A percentile compares a stretch with the other conserved stretches of the same genome.
Conservation (phyloP, 1,284 basidiomycete genomes). For the Cutaneotrichosporon spelunceum region DNA sequence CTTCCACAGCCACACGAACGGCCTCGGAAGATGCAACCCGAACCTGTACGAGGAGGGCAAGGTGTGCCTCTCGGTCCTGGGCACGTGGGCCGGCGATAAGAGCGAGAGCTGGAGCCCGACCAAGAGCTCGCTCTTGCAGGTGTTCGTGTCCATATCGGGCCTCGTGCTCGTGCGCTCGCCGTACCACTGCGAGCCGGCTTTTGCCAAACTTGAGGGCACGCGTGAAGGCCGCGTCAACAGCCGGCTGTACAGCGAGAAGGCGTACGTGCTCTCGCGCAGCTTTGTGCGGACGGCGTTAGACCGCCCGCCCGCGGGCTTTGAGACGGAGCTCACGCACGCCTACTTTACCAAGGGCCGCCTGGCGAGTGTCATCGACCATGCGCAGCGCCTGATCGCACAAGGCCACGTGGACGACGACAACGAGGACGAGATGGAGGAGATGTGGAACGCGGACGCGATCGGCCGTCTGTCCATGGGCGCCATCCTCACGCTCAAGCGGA, state of each 20-base stretch:
- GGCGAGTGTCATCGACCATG: conserved; percentile 64
- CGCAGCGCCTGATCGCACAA: conserved; percentile 64
- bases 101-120: conserved; percentile 77
- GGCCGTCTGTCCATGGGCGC: conserved; percentile 74
- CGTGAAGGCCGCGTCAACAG: conserved; percentile 79
- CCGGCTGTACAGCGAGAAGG: conserved; percentile 64
- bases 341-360: conserved; percentile 68
- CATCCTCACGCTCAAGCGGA: conserved; percentile 63
- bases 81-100: conserved; percentile 84
- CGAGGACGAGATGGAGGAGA: conserved; percentile 51
- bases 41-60: conserved; percentile 95
- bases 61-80: conserved; percentile 85
- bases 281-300: conserved; percentile 84
- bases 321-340: conserved; percentile 68
- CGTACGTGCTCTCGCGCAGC: conserved; percentile 81
- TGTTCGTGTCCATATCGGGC: conserved; percentile 89
- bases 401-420: conserved; percentile 41
- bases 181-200: conserved; percentile 90
- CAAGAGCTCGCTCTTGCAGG: conserved; percentile 78
- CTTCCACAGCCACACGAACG: conserved; percentile 91
- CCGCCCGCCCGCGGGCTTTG: conserved; percentile 66
- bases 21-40: conserved; percentile 74
- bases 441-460: conserved; percentile 59
- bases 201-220: conserved; percentile 79
- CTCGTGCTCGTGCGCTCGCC: conserved; percentile 88